Evolutionary conservation across 495 filamentous ascomycete species (phyloP), one percentile per base, ranked within the genome.

Genomic region (Podospora bellae-mahoneyi): DNA sequence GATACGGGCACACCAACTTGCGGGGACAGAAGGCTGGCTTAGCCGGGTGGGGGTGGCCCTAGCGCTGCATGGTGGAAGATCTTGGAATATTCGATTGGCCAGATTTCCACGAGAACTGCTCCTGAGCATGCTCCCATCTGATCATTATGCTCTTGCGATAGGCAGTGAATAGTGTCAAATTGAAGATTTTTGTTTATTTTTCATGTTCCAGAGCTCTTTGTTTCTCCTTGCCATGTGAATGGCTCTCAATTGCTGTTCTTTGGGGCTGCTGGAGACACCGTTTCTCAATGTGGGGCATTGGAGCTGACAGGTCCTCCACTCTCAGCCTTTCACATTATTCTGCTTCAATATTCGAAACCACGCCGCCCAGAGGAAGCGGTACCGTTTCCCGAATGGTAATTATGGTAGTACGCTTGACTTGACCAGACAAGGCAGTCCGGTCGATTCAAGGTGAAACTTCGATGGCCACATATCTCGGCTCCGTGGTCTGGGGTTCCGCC

Each of bases 21-120:
- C 68, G 73, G 75, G 75, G 74, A 48, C 74, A 57, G 32, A 53
- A 54, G 62, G 27, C 64, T 48, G 39, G 69, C 59, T 70, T 32
- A 69, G 68, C 48, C 65, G 28, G 60, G 59, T 30, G 56, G 68
- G 69, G 62, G 60, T 71, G 72, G 68, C 62, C 72, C 70, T 61
- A 60, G 72, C 70, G 71, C 34, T 18, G 44, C 44, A 53, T 32
- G 30, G 58, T 53, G 18, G 69, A 71, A 71, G 28, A 23, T n/a
- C 15, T 68, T 68, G 59, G 69, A 71, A 71, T 58, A 64, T 71
- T 71, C 69, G 27, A 68, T 71, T 68, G 65, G 66, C 32, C 34
- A n/a, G 55, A 58, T 58, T 10, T 58, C 55, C 5, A 48, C 39
- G 9, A 48, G 39, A 16, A 48, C 39, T 48, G 39, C 39, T 48